These are phyloP conservation scores for Orychophragmus violaceus DNA, from an alignment of 345 rosid genomes.

Conservation along the genomic window DNA sequence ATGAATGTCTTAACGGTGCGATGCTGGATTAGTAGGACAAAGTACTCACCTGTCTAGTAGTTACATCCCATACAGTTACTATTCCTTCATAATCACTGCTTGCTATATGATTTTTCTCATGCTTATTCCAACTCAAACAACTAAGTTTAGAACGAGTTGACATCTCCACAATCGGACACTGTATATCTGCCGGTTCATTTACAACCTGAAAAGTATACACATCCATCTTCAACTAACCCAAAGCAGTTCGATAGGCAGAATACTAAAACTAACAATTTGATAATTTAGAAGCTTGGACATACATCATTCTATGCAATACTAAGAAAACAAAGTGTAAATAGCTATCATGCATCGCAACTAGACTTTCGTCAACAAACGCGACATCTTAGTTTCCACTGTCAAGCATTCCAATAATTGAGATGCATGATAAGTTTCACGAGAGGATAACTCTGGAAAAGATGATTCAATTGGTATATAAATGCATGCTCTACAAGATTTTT, in stretches of 20 bases:
- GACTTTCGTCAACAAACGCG: neutral
- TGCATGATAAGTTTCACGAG: constrained; percentile 7
- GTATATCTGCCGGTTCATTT: constrained; percentile 65
- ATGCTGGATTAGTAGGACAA: neutral
- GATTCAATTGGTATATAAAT: neutral
- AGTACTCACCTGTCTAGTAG: constrained; percentile 72
- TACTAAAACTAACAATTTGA: neutral
- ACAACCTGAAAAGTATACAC: constrained; percentile 57
- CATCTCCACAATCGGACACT: constrained; percentile 94
- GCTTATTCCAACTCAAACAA: constrained; percentile 98
- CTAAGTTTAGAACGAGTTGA: constrained; percentile 94
- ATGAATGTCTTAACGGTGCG: neutral
- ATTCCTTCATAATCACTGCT: constrained; percentile 99
- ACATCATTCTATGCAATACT: neutral
- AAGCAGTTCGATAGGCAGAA: neutral
- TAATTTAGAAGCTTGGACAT: neutral
- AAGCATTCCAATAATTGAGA: constrained; percentile 6
- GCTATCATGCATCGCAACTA: constrained; percentile 9
- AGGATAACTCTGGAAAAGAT: neutral
- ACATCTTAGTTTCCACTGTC: neutral
- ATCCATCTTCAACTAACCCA: neutral
- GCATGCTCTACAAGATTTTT: constrained; percentile 1
- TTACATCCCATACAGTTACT: constrained; percentile 98
- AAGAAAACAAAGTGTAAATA: neutral
- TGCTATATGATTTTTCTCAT: constrained; percentile 83